Conservation (phyloP, 306 rosid genomes). For the Mucuna pruriens region DNA sequence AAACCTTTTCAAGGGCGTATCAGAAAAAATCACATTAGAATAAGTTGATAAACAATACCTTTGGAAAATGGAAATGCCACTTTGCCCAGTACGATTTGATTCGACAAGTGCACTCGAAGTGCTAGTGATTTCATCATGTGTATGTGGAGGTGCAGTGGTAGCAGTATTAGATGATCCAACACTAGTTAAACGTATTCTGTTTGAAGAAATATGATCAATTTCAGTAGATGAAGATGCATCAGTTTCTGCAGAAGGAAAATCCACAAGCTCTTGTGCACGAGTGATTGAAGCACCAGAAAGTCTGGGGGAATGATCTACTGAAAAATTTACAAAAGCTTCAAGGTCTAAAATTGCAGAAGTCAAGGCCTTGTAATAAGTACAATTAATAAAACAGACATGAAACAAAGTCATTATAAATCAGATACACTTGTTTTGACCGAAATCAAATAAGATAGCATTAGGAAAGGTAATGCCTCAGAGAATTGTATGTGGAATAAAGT, state of each 20-base stretch:
- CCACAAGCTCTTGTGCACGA: slow-evolving; percentile 48
- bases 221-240: slow-evolving; percentile 44
- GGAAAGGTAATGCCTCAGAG: slow-evolving; percentile 3
- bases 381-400: slow-evolving; percentile 20
- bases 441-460: slow-evolving; percentile 11
- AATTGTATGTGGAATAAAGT: slow-evolving; percentile 13
- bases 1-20: not conserved
- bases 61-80: slow-evolving; percentile 80
- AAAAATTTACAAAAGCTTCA: slow-evolving; percentile 36
- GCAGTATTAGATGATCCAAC: slow-evolving; percentile 51
- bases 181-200: slow-evolving; percentile 40
- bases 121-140: slow-evolving; percentile 43
- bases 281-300: slow-evolving; percentile 41
- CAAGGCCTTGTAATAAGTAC: slow-evolving; percentile 25
- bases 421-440: not conserved
- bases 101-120: slow-evolving; percentile 44
- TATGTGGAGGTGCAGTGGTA: slow-evolving; percentile 41
- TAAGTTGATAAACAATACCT: slow-evolving; percentile 61
- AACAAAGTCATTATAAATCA: slow-evolving; percentile 11
- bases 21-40: slow-evolving; percentile 30
- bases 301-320: slow-evolving; percentile 68
- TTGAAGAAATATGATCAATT: slow-evolving; percentile 42
- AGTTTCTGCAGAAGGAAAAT: slow-evolving; percentile 50
- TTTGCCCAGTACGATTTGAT: slow-evolving; percentile 52
- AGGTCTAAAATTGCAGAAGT: slow-evolving; percentile 23